Evolutionary conservation across 257 asterid species (phyloP).

Genomic region (Solanum rostratum): DNA sequence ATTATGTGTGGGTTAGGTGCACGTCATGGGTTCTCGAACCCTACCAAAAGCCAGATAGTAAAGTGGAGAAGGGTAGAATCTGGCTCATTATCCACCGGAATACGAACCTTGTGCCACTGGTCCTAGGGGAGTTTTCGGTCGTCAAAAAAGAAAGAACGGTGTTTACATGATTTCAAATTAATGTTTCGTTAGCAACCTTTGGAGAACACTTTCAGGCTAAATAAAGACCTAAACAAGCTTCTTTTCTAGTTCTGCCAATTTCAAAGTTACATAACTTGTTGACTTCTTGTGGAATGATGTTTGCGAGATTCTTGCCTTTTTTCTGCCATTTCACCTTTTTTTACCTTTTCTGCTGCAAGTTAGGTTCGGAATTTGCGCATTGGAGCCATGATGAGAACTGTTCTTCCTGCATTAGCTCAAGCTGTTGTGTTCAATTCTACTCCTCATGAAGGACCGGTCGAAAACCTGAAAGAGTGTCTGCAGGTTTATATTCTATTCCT

Average conservation of each 20-base stretch:
- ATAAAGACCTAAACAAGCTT: neutral
- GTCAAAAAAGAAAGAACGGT: neutral
- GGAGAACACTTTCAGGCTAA: neutral
- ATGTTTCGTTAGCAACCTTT: neutral
- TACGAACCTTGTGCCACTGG: neutral
- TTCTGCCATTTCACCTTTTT: neutral
- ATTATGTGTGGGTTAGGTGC: neutral
- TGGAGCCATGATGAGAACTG: constrained; percentile 91
- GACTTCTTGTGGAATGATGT: neutral
- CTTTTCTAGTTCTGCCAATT: neutral
- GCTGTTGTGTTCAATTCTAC: constrained; percentile 52
- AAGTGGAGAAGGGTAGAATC: neutral
- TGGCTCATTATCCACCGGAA: neutral
- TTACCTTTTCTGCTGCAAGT: neutral
- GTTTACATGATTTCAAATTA: neutral
- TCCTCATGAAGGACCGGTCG: constrained; percentile 27
- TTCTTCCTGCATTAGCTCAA: constrained; percentile 90
- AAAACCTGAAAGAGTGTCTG: constrained; percentile 48
- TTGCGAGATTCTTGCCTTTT: neutral
- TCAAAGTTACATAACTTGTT: neutral
- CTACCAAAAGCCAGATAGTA: neutral
- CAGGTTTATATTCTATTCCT: constrained; percentile 42
- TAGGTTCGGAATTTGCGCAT: constrained; percentile 87
- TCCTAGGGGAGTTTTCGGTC: neutral
- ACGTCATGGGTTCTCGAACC: neutral